Conservation (phyloP, 495 filamentous ascomycete genomes). For the Pseudevernia furfuracea region DNA sequence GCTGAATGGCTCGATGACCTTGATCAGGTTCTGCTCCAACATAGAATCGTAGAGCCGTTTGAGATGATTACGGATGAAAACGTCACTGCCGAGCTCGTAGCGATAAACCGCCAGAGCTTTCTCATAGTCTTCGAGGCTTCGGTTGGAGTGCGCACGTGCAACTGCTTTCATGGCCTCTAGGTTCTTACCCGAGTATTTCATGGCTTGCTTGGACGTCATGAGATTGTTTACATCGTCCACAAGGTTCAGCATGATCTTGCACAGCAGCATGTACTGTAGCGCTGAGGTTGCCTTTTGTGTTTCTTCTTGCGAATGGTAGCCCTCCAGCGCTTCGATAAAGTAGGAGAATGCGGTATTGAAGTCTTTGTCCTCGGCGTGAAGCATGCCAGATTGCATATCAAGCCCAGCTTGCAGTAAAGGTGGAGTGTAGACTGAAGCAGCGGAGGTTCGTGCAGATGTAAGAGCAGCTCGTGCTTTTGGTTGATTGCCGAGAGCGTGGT, state of each 20-base stretch:
- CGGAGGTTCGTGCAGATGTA: conserved; percentile 86
- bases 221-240: conserved; percentile 90
- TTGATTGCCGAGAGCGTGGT: conserved; percentile 94
- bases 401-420: conserved; percentile 90
- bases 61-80: conserved; percentile 92
- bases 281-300: conserved; percentile 76
- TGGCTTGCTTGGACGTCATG: conserved; percentile 87
- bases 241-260: conserved; percentile 98
- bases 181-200: conserved; percentile 88
- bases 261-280: conserved; percentile 98
- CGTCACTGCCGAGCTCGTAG: conserved; percentile 83
- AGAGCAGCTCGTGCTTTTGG: conserved; percentile 92
- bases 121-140: conserved; percentile 93
- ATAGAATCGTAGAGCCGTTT: conserved; percentile 93
- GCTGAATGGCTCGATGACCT: conserved; percentile 97
- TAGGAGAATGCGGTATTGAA: conserved; percentile 98
- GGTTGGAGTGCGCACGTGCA: conserved; percentile 87
- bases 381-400: conserved; percentile 98
- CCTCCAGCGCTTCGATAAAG: conserved; percentile 97
- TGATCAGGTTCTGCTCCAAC: conserved; percentile 97
- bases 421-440: conserved; percentile 93
- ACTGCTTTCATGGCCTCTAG: conserved; percentile 99
- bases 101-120: conserved; percentile 80
- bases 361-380: conserved; percentile 96
- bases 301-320: conserved; percentile 89